Percentiles rank a stretch among this genome's conserved stretches.
Evolutionary conservation across 1,284 basidiomycete genomes (phyloP).

Genomic region (Puccinia brachypodii): DNA sequence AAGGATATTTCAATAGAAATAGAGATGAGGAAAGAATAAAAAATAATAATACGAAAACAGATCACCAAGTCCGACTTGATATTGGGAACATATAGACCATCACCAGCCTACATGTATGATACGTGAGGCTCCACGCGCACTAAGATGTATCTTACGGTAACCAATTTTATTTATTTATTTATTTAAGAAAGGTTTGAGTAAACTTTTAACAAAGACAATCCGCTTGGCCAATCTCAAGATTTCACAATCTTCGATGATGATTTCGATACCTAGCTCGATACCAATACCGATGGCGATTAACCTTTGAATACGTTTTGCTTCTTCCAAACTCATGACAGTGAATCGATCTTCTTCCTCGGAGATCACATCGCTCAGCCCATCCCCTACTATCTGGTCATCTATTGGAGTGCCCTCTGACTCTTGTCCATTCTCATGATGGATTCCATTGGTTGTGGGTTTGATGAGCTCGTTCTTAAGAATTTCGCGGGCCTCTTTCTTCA

Average conservation of each 20-base stretch:
- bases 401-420: conserved; percentile 27
- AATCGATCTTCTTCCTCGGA: conserved; percentile 79
- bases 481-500: not conserved
- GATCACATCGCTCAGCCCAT: conserved; percentile 40
- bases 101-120: too few relatives aligned
- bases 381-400: not conserved
- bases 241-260: conserved; percentile 91
- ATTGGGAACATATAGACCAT: too few relatives aligned
- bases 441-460: not conserved
- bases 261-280: conserved; percentile 83
- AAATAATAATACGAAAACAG: too few relatives aligned
- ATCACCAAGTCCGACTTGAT: too few relatives aligned
- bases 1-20: too few relatives aligned
- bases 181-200: conserved; percentile 59
- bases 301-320: conserved; percentile 80
- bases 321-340: conserved; percentile 82
- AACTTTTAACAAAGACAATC: conserved; percentile 75
- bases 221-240: conserved; percentile 74
- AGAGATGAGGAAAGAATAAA: too few relatives aligned
- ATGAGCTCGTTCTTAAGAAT: not conserved
- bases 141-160: too few relatives aligned
- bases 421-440: not conserved
- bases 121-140: too few relatives aligned
- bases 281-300: conserved; percentile 77
- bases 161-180: too few relatives aligned